Evolutionary conservation across 1,284 basidiomycete species (phyloP).

Genomic region (Sanguinoderma infundibulare): DNA sequence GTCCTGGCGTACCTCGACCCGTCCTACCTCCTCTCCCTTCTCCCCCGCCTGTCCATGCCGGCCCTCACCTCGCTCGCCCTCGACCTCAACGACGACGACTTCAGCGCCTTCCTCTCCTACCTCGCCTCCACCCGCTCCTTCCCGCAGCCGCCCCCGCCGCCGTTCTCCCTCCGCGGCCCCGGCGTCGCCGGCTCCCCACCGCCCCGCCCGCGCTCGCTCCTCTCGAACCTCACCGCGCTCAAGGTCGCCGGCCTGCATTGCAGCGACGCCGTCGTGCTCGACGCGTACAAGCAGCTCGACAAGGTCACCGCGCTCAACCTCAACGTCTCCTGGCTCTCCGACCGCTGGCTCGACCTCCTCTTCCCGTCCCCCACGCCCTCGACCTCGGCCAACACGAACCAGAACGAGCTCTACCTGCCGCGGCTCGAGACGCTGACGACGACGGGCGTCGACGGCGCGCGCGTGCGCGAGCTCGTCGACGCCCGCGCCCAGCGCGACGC

Average conservation of each 20-base stretch:
- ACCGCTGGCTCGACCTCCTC: slow-evolving; percentile 46
- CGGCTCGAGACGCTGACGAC: slow-evolving; percentile 50
- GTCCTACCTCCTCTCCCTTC: slow-evolving; percentile 47
- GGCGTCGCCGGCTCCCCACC: slow-evolving; percentile 16
- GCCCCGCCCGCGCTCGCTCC: slow-evolving; percentile 28
- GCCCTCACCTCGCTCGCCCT: slow-evolving; percentile 49
- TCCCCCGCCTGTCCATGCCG: slow-evolving; percentile 50
- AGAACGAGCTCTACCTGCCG: slow-evolving; percentile 34
- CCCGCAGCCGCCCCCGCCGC: slow-evolving; percentile 9
- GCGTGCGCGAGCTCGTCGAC: slow-evolving; percentile 49
- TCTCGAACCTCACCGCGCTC: slow-evolving; percentile 46
- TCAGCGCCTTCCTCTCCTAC: slow-evolving; percentile 48
- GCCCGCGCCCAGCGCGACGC: slow-evolving; percentile 44
- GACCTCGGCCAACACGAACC: slow-evolving; percentile 2
- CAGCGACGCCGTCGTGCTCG: slow-evolving; percentile 38
- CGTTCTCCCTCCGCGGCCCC: slow-evolving; percentile 17
- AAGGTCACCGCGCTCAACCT: slow-evolving; percentile 49
- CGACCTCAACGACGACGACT: slow-evolving; percentile 54
- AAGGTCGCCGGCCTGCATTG: slow-evolving; percentile 52
- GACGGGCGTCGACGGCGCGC: slow-evolving; percentile 43
- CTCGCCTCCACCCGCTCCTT: slow-evolving; percentile 36
- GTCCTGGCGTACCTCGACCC: slow-evolving; percentile 56
- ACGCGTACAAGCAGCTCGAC: slow-evolving; percentile 41
- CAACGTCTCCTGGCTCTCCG: slow-evolving; percentile 42
- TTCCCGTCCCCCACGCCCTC: slow-evolving; percentile 8